Percentiles rank a stretch among this genome's conserved stretches.
phyloP scores from a whole-genome alignment of 176 grass and related monocot genomes.

The Raddia guianensis region DNA sequence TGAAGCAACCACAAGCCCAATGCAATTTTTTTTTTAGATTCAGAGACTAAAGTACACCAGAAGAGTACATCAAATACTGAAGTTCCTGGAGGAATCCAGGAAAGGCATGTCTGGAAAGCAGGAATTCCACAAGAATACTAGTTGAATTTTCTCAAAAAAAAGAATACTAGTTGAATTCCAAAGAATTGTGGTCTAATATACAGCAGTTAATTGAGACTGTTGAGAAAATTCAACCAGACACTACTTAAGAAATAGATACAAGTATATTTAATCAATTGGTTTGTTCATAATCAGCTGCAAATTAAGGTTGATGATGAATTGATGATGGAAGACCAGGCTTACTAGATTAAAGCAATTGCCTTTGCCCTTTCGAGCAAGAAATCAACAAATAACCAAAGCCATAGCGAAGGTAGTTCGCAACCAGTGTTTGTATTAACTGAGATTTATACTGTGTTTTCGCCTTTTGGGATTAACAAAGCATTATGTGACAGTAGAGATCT shows the following conservation, averaged over 20 bases:
- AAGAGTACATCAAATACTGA: too few species aligned
- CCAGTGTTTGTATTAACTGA: not conserved
- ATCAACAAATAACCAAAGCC: not conserved
- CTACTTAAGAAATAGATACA: not conserved
- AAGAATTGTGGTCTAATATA: not conserved
- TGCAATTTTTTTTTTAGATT: not conserved
- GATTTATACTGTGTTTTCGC: not conserved
- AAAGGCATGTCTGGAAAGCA: not conserved
- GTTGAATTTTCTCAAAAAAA: too few species aligned
- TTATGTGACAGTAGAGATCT: not conserved
- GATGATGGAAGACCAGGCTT: not conserved
- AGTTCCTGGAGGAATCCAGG: not conserved
- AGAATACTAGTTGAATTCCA: not conserved
- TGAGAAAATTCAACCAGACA: not conserved
- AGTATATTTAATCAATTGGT: not conserved
- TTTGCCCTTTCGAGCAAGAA: not conserved
- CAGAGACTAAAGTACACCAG: not conserved
- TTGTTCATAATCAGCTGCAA: not conserved
- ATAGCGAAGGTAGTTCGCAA: not conserved
- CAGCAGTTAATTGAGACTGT: not conserved
- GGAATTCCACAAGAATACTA: not conserved
- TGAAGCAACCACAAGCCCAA: conserved; percentile 37
- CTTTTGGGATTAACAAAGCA: conserved; percentile 6
- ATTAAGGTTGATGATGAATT: not conserved
- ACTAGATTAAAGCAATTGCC: not conserved